Conservation (phyloP, 1,284 basidiomycete genomes). For the Moesziomyces sp. region DNA sequence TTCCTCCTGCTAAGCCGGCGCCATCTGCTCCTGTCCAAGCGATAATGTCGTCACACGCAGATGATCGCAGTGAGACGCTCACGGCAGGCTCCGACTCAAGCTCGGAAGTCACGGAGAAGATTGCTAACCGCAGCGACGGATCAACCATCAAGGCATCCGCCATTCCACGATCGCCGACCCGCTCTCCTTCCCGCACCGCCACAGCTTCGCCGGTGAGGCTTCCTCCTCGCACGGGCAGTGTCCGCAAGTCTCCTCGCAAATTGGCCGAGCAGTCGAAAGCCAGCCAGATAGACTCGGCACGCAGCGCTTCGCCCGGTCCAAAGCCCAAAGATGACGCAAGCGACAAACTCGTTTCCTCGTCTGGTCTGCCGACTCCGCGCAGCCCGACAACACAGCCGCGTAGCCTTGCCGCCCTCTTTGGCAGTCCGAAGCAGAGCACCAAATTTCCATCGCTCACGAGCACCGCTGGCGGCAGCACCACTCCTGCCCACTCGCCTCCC, state of each 20-base stretch:
- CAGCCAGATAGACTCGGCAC: slow-evolving; percentile 11
- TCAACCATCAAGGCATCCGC: slow-evolving; percentile 48
- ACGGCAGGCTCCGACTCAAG: slow-evolving; percentile 27
- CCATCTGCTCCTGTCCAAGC: slow-evolving; percentile 1
- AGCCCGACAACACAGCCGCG: slow-evolving; percentile 32
- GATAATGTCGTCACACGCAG: slow-evolving; percentile 1
- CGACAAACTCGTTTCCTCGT: background rate
- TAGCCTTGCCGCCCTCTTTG: slow-evolving; percentile 43
- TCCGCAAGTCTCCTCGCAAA: slow-evolving; percentile 46
- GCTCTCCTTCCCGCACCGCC: slow-evolving; percentile 34
- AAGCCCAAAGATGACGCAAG: slow-evolving; percentile 12
- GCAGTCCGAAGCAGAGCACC: slow-evolving; percentile 38
- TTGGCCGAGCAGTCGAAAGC: slow-evolving; percentile 28
- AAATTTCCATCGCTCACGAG: slow-evolving; percentile 37
- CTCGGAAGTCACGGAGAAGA: slow-evolving; percentile 38
- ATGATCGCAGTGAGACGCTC: slow-evolving; percentile 1
- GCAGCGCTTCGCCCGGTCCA: slow-evolving; percentile 22
- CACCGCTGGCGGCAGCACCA: slow-evolving; percentile 32
- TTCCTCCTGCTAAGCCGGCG: background rate
- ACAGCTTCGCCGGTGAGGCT: slow-evolving; percentile 29
- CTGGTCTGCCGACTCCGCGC: slow-evolving; percentile 17
- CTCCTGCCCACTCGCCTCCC: slow-evolving; percentile 44
- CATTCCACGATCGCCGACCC: slow-evolving; percentile 43
- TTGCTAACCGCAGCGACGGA: slow-evolving; percentile 31
- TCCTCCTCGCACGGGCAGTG: slow-evolving; percentile 37